These are phyloP conservation scores for Trichoderma citrinoviride DNA, from an alignment of 2,329 filamentous ascomycete genomes.

Conservation along the genomic window DNA sequence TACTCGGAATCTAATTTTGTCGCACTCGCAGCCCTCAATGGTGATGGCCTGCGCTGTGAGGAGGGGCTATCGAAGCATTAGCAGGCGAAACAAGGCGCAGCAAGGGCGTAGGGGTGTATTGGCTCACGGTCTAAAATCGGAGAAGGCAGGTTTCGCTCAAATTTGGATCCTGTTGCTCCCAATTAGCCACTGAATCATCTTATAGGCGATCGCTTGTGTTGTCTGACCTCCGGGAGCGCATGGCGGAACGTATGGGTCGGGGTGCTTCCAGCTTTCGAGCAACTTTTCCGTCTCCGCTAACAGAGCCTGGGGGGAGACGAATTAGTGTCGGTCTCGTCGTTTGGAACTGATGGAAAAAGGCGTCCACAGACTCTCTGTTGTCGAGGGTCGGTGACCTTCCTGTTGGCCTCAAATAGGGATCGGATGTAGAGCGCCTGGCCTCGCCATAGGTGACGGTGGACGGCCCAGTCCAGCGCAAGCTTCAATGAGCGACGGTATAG, in stretches of 20 bases:
- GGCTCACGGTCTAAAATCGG: slow-evolving; percentile 78
- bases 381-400: slow-evolving; percentile 75
- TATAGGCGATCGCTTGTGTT: neutral
- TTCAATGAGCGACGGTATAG: slow-evolving; percentile 93
- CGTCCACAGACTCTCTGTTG: slow-evolving; percentile 70
- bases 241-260: slow-evolving; percentile 85
- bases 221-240: slow-evolving; percentile 83
- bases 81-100: neutral
- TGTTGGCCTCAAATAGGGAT: slow-evolving; percentile 92
- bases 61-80: slow-evolving; percentile 21
- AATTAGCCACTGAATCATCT: neutral
- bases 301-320: slow-evolving; percentile 57
- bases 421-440: slow-evolving; percentile 96
- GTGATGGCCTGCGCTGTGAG: slow-evolving; percentile 7
- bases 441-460: slow-evolving; percentile 89
- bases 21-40: slow-evolving; percentile 13
- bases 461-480: slow-evolving; percentile 91
- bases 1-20: slow-evolving; percentile 5
- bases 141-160: slow-evolving; percentile 84
- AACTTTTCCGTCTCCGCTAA: slow-evolving; percentile 85
- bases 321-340: neutral
- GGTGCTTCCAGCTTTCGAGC: slow-evolving; percentile 94
- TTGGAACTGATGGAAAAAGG: neutral
- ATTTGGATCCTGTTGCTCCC: slow-evolving; percentile 73
- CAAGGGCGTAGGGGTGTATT: neutral